phyloP scores from a whole-genome alignment of 345 rosid species.

The Populus ilicifolia region DNA sequence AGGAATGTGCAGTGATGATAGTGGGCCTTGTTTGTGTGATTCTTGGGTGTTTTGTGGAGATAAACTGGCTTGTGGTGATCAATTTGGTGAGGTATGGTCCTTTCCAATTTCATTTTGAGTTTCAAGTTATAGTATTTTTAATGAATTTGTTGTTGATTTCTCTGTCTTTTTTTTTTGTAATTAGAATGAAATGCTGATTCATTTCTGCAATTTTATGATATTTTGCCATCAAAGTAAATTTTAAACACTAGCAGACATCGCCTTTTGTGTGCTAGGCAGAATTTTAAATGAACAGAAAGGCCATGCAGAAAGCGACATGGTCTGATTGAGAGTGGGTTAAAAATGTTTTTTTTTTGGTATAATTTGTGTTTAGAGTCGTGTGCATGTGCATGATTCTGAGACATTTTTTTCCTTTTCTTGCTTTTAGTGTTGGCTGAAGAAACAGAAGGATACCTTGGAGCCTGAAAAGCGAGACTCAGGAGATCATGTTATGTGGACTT shows the following conservation, averaged over 20 bases:
- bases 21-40: slow-evolving; percentile 39
- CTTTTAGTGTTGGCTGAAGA: slow-evolving; percentile 37
- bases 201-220: background rate
- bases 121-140: background rate
- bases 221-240: background rate
- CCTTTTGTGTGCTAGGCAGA: background rate
- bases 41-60: slow-evolving; percentile 54
- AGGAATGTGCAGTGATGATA: slow-evolving; percentile 27
- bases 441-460: slow-evolving; percentile 25
- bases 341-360: background rate
- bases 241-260: background rate
- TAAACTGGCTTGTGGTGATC: slow-evolving; percentile 29
- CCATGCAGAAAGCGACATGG: background rate
- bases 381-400: background rate
- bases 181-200: background rate
- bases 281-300: background rate
- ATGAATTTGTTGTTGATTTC: background rate
- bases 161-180: background rate
- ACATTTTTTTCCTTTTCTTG: background rate
- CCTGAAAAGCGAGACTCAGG: slow-evolving; percentile 24
- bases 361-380: background rate
- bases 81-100: slow-evolving; percentile 41
- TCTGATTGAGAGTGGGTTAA: background rate
- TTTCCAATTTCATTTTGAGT: background rate
- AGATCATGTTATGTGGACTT: slow-evolving; percentile 31